Evolutionary conservation across 2,329 filamentous ascomycete species (phyloP).

Genomic region (Talaromyces amestolkiae): DNA sequence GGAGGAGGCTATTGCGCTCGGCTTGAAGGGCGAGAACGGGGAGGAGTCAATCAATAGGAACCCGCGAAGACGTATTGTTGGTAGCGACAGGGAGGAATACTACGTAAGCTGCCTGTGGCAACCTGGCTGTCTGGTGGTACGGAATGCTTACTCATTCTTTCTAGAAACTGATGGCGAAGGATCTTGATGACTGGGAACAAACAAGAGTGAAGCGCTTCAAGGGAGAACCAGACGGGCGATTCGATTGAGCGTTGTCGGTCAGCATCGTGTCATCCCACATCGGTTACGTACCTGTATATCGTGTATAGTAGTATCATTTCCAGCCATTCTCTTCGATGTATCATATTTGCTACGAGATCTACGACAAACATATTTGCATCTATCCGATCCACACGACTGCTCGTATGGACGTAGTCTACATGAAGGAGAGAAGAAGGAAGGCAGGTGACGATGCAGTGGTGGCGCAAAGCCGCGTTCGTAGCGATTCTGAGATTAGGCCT

Average conservation of each 20-base stretch:
- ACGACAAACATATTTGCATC: background rate
- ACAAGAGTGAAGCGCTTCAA: conserved; percentile 86
- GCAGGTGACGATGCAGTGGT: conserved; percentile 5
- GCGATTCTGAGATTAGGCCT: too few relatives aligned
- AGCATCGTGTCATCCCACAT: background rate
- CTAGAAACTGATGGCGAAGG: conserved; percentile 78
- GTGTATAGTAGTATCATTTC: background rate
- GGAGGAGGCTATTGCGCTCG: conserved; percentile 82
- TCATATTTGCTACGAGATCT: conserved; percentile 2
- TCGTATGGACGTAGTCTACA: too few relatives aligned
- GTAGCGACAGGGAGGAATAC: conserved; percentile 48
- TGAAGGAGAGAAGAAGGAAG: background rate
- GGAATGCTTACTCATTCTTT: conserved; percentile 7
- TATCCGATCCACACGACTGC: background rate
- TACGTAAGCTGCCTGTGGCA: conserved; percentile 37
- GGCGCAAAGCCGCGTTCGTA: background rate
- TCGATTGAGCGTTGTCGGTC: conserved; percentile 37
- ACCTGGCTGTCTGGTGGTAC: background rate
- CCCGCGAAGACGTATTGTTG: conserved; percentile 42
- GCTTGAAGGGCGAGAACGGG: conserved; percentile 64
- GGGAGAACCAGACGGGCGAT: conserved; percentile 82
- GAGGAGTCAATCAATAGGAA: conserved; percentile 69
- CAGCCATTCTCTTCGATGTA: background rate
- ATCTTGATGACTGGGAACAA: conserved; percentile 95
- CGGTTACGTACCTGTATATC: background rate